Evolutionary conservation across 2,329 filamentous ascomycete species (phyloP).

Genomic region (Phoma sp.): DNA sequence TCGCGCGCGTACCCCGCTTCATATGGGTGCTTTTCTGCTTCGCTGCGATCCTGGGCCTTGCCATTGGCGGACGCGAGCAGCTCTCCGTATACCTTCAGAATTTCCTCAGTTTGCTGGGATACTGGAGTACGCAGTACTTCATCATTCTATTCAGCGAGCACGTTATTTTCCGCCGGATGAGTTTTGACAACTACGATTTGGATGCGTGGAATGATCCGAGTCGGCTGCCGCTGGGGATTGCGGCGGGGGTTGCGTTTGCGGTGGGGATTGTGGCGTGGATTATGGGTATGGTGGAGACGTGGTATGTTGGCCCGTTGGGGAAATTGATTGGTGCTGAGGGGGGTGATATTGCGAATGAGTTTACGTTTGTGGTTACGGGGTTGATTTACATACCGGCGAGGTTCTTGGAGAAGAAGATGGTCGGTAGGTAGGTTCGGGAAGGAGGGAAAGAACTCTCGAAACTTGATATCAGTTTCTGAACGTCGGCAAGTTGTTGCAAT

Average conservation of each 20-base stretch:
- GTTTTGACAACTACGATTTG: constrained; percentile 54
- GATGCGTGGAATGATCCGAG: constrained; percentile 55
- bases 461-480: too few relatives aligned
- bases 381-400: constrained; percentile 40
- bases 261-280: constrained; percentile 56
- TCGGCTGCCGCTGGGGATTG: constrained; percentile 53
- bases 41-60: constrained; percentile 53
- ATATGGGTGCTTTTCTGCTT: constrained; percentile 57
- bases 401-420: constrained; percentile 35
- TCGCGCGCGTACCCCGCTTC: constrained; percentile 61
- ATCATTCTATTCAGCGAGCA: constrained; percentile 57
- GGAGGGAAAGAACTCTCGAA: too few relatives aligned
- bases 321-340: constrained; percentile 35
- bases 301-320: constrained; percentile 56
- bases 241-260: constrained; percentile 49
- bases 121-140: constrained; percentile 57
- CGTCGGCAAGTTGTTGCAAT: too few relatives aligned
- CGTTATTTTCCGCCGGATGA: constrained; percentile 60
- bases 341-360: constrained; percentile 40
- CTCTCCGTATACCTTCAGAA: constrained; percentile 54
- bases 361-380: constrained; percentile 35
- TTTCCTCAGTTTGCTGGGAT: constrained; percentile 56
- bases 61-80: constrained; percentile 53
- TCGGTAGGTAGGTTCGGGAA: constrained; percentile 31
- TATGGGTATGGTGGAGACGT: constrained; percentile 67